These are phyloP conservation scores for Debaryomycetaceae sp. DNA, from an alignment of 1,139 yeast species.

Conservation along the genomic window DNA sequence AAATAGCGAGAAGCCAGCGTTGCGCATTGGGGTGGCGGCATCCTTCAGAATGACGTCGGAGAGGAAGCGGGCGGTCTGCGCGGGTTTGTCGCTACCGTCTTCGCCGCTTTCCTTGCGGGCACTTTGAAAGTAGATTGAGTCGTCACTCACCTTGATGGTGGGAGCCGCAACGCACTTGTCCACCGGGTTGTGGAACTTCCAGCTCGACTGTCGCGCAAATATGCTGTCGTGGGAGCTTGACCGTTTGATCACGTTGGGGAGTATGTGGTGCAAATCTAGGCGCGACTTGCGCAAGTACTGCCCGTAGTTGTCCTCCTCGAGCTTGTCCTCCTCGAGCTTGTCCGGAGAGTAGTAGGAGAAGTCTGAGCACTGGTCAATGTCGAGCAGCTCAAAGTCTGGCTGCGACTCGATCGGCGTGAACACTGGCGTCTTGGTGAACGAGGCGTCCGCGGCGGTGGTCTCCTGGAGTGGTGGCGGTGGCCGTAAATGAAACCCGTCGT, in stretches of 20 bases:
- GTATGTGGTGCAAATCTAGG: constrained; percentile 26
- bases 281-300: constrained; percentile 33
- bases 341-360: constrained; percentile 23
- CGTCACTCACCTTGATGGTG: constrained; percentile 20
- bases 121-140: constrained; percentile 5
- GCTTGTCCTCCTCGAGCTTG: constrained; percentile 9
- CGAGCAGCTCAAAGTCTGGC: constrained; percentile 8
- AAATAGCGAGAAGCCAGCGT: constrained; percentile 9
- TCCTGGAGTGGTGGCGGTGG: background rate
- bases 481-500: constrained; percentile 8
- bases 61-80: constrained; percentile 11
- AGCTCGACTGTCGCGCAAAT: constrained; percentile 12
- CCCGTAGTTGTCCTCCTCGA: constrained; percentile 17
- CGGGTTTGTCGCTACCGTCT: constrained; percentile 12
- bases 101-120: background rate
- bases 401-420: constrained; percentile 1
- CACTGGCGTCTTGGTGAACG: constrained; percentile 4
- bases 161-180: constrained; percentile 22
- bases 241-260: constrained; percentile 27
- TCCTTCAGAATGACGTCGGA: constrained; percentile 7
- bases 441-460: constrained; percentile 6
- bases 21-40: constrained; percentile 6
- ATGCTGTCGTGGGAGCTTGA: constrained; percentile 25
- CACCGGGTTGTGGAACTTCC: constrained; percentile 38
- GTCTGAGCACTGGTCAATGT: constrained; percentile 24